Base-by-base conservation (phyloP, 2,329 filamentous ascomycete species). In the Fusarium sp. region DNA sequence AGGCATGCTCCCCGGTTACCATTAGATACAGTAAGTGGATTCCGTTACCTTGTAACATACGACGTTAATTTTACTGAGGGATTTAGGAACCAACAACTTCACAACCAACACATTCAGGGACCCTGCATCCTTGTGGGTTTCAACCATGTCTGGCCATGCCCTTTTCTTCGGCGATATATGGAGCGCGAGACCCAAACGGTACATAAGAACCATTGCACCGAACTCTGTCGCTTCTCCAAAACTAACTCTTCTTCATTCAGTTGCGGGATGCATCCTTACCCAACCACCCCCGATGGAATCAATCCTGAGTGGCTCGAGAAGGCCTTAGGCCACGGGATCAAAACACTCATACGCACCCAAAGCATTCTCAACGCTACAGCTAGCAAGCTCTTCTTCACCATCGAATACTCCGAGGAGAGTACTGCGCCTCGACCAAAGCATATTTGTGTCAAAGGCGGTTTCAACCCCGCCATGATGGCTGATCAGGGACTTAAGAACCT, bases 351-450 rank as follows among this genome's bases (percentile, higher is more conserved):
- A 6, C 53, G 45, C 9, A 62, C 24, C 2, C 24, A 16, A 5
- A 61, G 44, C 24, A 11, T 61, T 4, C 46, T 63, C 6, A 52
- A 40, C 25, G 40, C 40, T 8, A 63, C 59, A 8, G 53, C 59
- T 16, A 52, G 59, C 30, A 59, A 63, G 15, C 59, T 59, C 12
- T 63, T 63, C 29, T 44, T 59, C 20, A 59, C 53, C 7, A 59
- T 63, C 15, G 10, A 51, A 8, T 59, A 51, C 1, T 4, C 40
- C 8, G 38, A 62, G 6, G 24, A 42, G 2, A 49, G 42, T 9
- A 16, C 8, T 7, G 27, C 25, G 14, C 8, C 18, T 15, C 43
- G 51, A 4, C 51, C 58, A 60, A 47, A n/a, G 2, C 10, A 60
- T 5, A 3, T 65, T 3, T 66, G 60, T 10, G 8, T 66, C 16